Conservation (phyloP, 2,329 filamentous ascomycete species). For the Mariannaea elegans region DNA sequence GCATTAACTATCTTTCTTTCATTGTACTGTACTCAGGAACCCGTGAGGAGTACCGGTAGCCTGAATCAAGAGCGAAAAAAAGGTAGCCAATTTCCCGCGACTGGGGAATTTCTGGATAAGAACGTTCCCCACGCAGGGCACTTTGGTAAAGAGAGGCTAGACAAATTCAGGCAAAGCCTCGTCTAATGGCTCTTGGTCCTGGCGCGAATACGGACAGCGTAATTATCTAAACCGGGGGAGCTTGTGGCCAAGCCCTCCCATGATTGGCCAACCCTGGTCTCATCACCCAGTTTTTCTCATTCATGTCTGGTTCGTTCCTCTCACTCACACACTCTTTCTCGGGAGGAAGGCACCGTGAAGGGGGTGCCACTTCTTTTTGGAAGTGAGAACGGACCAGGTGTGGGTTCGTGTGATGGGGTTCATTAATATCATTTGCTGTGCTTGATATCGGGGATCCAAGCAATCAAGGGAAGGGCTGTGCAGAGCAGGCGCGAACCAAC, state of each 20-base stretch:
- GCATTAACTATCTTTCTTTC: not conserved
- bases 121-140: not conserved
- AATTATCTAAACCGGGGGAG: not conserved
- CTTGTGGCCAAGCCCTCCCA: not conserved
- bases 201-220: not conserved
- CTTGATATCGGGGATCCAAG: not conserved
- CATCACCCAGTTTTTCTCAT: not conserved
- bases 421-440: not conserved
- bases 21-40: too few species aligned
- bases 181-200: not conserved
- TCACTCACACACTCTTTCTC: not conserved
- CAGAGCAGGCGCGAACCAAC: constrained; percentile 15
- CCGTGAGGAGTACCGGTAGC: too few species aligned
- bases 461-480: not conserved
- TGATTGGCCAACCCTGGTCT: not conserved
- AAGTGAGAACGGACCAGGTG: not conserved
- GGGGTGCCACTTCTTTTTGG: not conserved
- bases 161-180: not conserved
- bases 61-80: too few species aligned
- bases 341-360: not conserved
- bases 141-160: not conserved
- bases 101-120: not conserved
- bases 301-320: not conserved
- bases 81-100: not conserved
- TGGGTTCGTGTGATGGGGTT: constrained; percentile 3